Base-by-base conservation (phyloP, 257 asterid species). In the Penstemon newberryi region DNA sequence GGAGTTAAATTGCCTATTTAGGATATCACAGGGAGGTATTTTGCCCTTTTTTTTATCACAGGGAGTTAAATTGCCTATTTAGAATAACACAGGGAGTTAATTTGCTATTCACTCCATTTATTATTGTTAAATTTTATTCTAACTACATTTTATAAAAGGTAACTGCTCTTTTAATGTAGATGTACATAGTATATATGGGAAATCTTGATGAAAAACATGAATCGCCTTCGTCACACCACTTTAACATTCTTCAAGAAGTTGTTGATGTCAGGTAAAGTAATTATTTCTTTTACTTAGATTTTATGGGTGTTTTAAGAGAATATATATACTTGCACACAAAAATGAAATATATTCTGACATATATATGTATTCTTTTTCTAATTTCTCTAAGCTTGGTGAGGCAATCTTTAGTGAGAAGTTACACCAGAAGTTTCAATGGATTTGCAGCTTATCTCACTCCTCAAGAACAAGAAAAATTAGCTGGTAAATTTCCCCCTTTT, bases 401-500 rank as follows among this genome's bases (percentile, higher is more conserved):
- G 19, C 45, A 70, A 56, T 40, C 73, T 9, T 60, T 81, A 33
- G 49, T 74, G 49, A 81, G 77, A 81, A 75, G 83, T 36, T 81
- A 75, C 7, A 71, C 75, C 2, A 78, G 69, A 62, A 78, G 82
- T 57, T 78, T 78, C 72, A 78, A 73, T 11, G 80, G 78, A 43
- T 82, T 82, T 64, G 86, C 78, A 56, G 75, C 79, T 56, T 8
- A 72, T 40, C 81, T 78, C 70, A 78, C 77, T 4, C 45, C 50
- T 37, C 69, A 73, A 67, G 86, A 82, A 65, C 55, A 41, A 3
- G 63, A 76, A 59, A 76, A 73, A 43, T 67, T 82, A 60, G 71
- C 80, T 0, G 50, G 86, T 78, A 72, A 67, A 2, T 25, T 25
- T n/a, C n/a, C 8, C 15, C 38, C 60, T 13, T 56, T n/a, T 33